Base-by-base conservation (phyloP, 768 basidiomycete species). In the Chalciporus chontae region DNA sequence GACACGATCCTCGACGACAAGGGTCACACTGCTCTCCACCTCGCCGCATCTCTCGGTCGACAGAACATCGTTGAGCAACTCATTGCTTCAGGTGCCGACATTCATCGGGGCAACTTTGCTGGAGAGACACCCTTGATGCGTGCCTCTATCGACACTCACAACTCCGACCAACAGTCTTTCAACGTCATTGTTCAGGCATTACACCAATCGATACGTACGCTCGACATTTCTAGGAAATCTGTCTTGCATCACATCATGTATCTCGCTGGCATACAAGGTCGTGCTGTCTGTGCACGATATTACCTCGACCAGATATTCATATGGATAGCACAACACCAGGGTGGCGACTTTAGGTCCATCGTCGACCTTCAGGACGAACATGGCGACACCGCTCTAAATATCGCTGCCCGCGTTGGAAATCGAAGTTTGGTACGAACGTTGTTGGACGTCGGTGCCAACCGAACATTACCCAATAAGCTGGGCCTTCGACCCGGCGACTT, bases 101-200 rank as follows among this genome's bases (percentile, higher is more conserved):
- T 92, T 14, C 81, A 92, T 59, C 81, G 92, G 8, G 96, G 96
- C 2, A 98, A 98, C 69, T 86, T 85, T 63, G 80, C 87, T 5
- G 94, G 96, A 40, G 96, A 99, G 68, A 98, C 95, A 0, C 86
- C 96, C 2, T 80, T 99, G 26, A 90, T 96, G 24, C 87, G 95
- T 36, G 88, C 94, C 5, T 87, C 91, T 51, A 79, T 98, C 50
- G 85, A 94, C 8, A 93, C 90, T 19, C 85, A 93, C 65, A 87
- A 86, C 60, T 85, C 79, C 43, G 93, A 94, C 54, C 77, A 71
- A 36, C 87, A 93, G 59, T 76, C 80, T 5, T 94, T 98, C 69
- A 72, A 77, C 40, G 62, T 69, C 2, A 73, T 95, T 17, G 80
- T 93, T 19, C 67, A 75, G 13, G 69, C 74, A 19, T 76, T 98